A percentile compares a stretch with the other conserved stretches of the same genome.
Conservation (phyloP, 164 flowering plant genomes). For the Hamamelis virginiana region DNA sequence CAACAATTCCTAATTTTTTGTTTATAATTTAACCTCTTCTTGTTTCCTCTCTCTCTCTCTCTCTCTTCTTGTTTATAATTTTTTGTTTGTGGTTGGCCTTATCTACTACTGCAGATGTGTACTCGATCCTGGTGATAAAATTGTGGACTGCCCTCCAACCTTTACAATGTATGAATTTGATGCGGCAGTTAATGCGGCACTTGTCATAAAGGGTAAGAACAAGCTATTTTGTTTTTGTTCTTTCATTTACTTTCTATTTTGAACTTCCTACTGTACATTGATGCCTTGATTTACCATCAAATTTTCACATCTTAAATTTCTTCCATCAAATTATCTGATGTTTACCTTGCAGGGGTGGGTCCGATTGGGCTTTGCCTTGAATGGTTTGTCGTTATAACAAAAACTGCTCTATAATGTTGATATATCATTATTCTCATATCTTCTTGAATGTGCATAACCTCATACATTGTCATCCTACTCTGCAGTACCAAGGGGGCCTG, state of each 20-base stretch:
- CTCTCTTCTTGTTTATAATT: not conserved
- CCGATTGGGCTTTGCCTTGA: too few species aligned
- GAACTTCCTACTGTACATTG: not conserved
- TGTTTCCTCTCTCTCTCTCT: not conserved
- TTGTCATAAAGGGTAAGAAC: conserved; percentile 73
- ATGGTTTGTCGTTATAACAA: too few species aligned
- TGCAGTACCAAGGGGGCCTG: conserved; percentile 83
- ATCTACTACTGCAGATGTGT: conserved; percentile 65
- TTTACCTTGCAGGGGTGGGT: too few species aligned
- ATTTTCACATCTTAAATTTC: not conserved
- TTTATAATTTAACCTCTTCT: not conserved
- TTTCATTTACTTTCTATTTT: not conserved
- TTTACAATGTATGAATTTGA: conserved; percentile 99
- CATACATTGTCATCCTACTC: conserved; percentile 6
- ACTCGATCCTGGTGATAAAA: conserved; percentile 96
- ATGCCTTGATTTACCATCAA: not conserved
- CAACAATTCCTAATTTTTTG: not conserved
- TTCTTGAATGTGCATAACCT: conserved; percentile 1
- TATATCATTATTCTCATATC: not conserved
- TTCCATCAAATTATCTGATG: not conserved
- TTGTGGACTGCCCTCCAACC: conserved; percentile 98
- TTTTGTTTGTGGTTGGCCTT: not conserved
- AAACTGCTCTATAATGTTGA: too few species aligned
- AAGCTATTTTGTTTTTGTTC: not conserved
- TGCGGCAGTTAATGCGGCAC: conserved; percentile 95